Evolutionary conservation across 1,284 basidiomycete genomes (phyloP).

Genomic region (Takashimella tepidaria): DNA sequence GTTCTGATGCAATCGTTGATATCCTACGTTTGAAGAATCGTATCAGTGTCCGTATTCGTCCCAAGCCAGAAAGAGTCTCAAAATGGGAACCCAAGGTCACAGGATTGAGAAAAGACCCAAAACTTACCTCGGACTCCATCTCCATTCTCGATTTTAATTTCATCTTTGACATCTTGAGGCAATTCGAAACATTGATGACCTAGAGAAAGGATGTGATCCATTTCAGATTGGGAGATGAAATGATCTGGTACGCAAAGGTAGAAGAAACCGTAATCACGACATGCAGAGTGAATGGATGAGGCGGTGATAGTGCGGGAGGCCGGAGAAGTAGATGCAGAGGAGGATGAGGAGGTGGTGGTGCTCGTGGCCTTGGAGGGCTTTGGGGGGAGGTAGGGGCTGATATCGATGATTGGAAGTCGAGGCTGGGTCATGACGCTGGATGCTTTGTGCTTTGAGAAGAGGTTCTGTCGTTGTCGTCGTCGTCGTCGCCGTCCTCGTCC

Average conservation of each 20-base stretch:
- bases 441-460: too few relatives aligned
- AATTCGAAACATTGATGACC: slow-evolving; percentile 66
- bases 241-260: slow-evolving; percentile 63
- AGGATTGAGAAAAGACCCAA: background rate
- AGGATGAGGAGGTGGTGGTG: slow-evolving; percentile 3
- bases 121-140: slow-evolving; percentile 67
- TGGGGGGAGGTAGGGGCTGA: slow-evolving; percentile 33
- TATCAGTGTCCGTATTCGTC: background rate
- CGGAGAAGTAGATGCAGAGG: too few relatives aligned
- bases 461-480: too few relatives aligned
- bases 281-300: slow-evolving; percentile 63
- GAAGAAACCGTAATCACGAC: slow-evolving; percentile 75
- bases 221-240: slow-evolving; percentile 56
- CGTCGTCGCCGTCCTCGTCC: slow-evolving; percentile 1
- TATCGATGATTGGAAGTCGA: slow-evolving; percentile 41
- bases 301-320: slow-evolving; percentile 50
- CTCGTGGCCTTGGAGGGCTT: slow-evolving; percentile 1
- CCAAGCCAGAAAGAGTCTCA: too few relatives aligned
- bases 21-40: slow-evolving; percentile 32
- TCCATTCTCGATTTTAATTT: slow-evolving; percentile 59
- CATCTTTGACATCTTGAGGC: slow-evolving; percentile 67
- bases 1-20: slow-evolving; percentile 62
- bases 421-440: background rate
- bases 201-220: slow-evolving; percentile 60
- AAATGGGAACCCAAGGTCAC: too few relatives aligned